Evolutionary conservation across 768 basidiomycete genomes (phyloP).

Genomic region (Trametopsis cervina): DNA sequence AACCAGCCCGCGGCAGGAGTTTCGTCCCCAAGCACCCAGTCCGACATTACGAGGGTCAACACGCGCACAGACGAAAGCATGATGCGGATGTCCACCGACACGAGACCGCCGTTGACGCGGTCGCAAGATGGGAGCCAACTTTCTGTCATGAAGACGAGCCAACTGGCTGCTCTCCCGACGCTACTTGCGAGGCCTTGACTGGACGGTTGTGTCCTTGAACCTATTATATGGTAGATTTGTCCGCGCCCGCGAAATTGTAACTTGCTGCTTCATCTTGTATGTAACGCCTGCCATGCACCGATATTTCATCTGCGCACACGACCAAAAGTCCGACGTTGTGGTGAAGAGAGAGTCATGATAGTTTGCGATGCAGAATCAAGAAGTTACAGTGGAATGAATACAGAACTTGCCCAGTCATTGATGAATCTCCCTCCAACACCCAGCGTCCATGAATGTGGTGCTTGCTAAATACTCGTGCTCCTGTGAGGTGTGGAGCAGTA

Average conservation of each 20-base stretch:
- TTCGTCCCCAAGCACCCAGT: background rate
- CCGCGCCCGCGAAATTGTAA: background rate
- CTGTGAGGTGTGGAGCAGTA: background rate
- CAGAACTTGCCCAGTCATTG: background rate
- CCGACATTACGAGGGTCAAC: background rate
- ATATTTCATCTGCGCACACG: no score
- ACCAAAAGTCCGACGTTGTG: no score
- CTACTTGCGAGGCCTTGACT: background rate
- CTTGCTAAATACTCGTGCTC: no score
- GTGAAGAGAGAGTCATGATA: no score
- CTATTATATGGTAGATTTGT: background rate
- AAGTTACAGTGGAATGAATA: background rate
- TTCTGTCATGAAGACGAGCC: background rate
- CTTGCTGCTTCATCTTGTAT: background rate
- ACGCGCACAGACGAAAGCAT: conserved; percentile 1
- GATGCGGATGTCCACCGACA: conserved; percentile 4
- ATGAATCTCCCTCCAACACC: background rate
- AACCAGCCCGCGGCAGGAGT: background rate
- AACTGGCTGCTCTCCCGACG: background rate
- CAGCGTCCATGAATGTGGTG: background rate
- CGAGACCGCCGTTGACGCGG: background rate
- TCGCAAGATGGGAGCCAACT: background rate
- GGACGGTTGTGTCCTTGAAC: background rate
- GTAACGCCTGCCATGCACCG: background rate
- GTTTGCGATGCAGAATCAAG: background rate